phyloP scores from a whole-genome alignment of 192 early-diverging fungal genomes.

The Martensiomyces pterosporus region DNA sequence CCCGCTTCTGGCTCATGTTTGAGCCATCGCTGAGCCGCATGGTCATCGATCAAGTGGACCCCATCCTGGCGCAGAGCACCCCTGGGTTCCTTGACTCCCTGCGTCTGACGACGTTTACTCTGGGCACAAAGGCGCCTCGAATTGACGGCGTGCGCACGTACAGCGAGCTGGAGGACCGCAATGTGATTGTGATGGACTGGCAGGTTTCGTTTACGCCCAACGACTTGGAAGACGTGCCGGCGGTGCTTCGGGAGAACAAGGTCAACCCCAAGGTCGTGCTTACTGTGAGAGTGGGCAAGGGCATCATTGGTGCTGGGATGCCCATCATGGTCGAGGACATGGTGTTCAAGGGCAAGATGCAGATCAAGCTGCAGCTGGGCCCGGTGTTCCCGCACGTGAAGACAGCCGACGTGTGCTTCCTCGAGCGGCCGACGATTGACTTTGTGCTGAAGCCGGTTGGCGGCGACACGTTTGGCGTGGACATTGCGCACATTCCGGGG shows the following conservation, averaged over 20 bases:
- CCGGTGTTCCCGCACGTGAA: constrained; percentile 84
- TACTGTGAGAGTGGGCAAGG: constrained; percentile 80
- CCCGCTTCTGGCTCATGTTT: constrained; percentile 84
- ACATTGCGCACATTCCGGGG: constrained; percentile 86
- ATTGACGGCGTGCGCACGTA: constrained; percentile 70
- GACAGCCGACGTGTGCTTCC: constrained; percentile 76
- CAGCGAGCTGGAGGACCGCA: constrained; percentile 64
- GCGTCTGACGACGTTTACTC: constrained; percentile 67
- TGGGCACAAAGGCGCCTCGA: constrained; percentile 72
- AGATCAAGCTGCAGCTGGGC: constrained; percentile 80
- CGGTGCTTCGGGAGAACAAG: constrained; percentile 61
- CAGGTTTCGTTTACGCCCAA: constrained; percentile 80
- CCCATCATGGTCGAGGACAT: constrained; percentile 83
- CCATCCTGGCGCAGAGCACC: constrained; percentile 67
- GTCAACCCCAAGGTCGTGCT: constrained; percentile 87
- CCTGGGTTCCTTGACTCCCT: constrained; percentile 80
- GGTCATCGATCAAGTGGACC: constrained; percentile 67
- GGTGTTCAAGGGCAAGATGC: constrained; percentile 73
- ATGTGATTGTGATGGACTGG: constrained; percentile 87
- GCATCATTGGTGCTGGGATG: constrained; percentile 77
- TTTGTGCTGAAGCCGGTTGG: constrained; percentile 89
- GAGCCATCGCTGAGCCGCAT: constrained; percentile 79
- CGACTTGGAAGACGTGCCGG: constrained; percentile 69
- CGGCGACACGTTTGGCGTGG: constrained; percentile 77
- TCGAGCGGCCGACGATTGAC: constrained; percentile 81